Base-by-base conservation (phyloP, 2,329 filamentous ascomycete genomes). In the Fusarium transvaalense region DNA sequence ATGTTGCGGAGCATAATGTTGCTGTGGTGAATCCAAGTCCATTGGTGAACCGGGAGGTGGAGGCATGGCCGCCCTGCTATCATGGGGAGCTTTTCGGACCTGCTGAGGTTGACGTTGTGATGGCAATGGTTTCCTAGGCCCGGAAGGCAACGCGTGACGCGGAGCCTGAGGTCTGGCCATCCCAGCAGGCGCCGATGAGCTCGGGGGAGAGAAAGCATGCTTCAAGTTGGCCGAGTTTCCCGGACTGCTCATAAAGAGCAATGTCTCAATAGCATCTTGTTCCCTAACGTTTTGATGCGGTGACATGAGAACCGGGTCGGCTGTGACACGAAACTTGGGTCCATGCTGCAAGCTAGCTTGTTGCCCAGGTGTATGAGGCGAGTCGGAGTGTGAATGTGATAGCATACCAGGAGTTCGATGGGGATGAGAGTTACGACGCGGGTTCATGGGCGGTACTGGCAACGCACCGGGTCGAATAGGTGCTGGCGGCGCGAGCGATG, bases 231-330 rank as follows among this genome's bases (percentile, higher is more conserved):
- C 83, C 43, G 90, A 91, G 77, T 92, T 92, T 17, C 90, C 90
- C 0, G 91, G 91, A 66, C 90, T 92, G 74, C 92, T 93, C 88
- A 96, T 91, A 74, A 94, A 94, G 27, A 95, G 82, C 25, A 96
- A 80, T 1, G 91, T 91, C 75, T 94, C 92, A 46, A 95, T 89
- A 8, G 92, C 92, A 73, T 95, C 92, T 74, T 94, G 91, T 75
- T 96, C 92, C 52, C 91, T 87, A 66, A 92, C 90, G 57, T 89
- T 71, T 50, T 75, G 90, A 58, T 78, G 77, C 1, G 90, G 89
- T 31, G 91, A 92, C 64, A 89, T 89, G 6, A 91, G 80, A 17
- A 89, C 86, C 10, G 86, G 83, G 55, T 87, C 85, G 21, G 79
- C 77, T 51, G 77, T 78, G 15, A 76, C 61, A 64, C 75, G 74